phyloP scores from a whole-genome alignment of 352 stramenopile genomes.

The Phytophthora colocasiae region DNA sequence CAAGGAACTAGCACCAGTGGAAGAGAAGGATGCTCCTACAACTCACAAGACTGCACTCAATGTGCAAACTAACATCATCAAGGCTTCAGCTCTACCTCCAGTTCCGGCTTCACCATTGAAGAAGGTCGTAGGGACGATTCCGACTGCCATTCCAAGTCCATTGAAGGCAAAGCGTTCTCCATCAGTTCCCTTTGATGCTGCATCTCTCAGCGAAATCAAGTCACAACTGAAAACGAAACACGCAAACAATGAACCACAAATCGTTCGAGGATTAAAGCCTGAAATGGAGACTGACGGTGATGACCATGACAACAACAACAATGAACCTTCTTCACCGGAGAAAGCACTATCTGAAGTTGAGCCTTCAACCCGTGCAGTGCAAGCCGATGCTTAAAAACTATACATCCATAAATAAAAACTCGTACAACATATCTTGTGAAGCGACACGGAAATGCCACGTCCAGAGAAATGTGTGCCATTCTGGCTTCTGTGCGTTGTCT shows the following conservation, averaged over 20 bases:
- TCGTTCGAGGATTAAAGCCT: conserved; percentile 15
- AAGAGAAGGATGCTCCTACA: conserved; percentile 27
- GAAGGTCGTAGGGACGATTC: conserved; percentile 21
- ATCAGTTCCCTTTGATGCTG: conserved; percentile 56
- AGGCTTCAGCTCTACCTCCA: conserved; percentile 24
- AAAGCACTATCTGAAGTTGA: conserved; percentile 35
- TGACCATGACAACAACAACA: conserved; percentile 55
- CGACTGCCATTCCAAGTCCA: conserved; percentile 37
- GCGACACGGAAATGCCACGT: conserved; percentile 14
- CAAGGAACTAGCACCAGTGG: conserved; percentile 14
- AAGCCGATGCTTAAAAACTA: conserved; percentile 20
- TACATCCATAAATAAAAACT: background rate
- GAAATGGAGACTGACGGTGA: conserved; percentile 34
- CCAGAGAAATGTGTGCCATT: background rate
- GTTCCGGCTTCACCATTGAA: conserved; percentile 35
- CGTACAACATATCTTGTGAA: conserved; percentile 8
- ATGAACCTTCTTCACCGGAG: conserved; percentile 42
- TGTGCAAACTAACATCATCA: conserved; percentile 55
- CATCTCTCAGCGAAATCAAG: conserved; percentile 68
- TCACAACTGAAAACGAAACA: conserved; percentile 66
- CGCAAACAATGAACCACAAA: conserved; percentile 23
- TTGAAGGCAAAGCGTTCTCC: conserved; percentile 29
- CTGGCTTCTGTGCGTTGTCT: conserved; percentile 4
- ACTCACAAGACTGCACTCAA: conserved; percentile 46
- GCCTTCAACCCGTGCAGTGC: conserved; percentile 23